These are phyloP conservation scores for Hordeum pubiflorum DNA, from an alignment of 202 grass and related monocot species.

Conservation along the genomic window DNA sequence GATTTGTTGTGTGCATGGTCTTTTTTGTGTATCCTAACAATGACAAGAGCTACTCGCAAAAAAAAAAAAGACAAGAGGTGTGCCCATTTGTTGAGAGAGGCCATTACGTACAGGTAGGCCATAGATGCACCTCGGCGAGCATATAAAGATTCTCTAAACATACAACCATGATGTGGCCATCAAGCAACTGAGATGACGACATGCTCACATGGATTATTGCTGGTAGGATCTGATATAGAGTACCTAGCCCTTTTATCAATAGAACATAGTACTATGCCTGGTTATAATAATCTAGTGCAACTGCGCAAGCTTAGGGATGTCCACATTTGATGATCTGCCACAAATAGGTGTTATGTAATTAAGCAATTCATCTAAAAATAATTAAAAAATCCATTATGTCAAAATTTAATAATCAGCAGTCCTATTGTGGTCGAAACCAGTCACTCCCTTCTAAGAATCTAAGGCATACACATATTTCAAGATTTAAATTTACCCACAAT, in stretches of 20 bases:
- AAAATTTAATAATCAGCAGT: neutral
- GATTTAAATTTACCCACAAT: neutral
- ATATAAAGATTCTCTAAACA: neutral
- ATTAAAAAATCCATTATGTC: neutral
- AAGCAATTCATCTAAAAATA: neutral
- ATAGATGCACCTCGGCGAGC: neutral
- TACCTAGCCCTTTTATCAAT: neutral
- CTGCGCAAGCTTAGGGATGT: neutral
- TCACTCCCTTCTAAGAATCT: neutral
- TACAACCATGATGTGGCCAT: neutral
- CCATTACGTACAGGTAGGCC: neutral
- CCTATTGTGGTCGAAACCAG: neutral
- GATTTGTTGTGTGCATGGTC: neutral
- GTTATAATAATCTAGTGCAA: neutral
- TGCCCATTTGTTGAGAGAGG: neutral
- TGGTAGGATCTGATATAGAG: neutral
- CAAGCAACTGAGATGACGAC: slow-evolving; percentile 4
- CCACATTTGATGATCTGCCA: neutral
- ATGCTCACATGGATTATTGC: neutral
- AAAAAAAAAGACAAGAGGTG: neutral
- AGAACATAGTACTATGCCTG: neutral
- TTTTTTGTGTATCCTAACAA: neutral
- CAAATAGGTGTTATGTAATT: neutral
- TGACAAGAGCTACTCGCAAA: neutral
- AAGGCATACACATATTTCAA: neutral